Conservation (phyloP, 1,284 basidiomycete species). For the Ganoderma lucidum region DNA sequence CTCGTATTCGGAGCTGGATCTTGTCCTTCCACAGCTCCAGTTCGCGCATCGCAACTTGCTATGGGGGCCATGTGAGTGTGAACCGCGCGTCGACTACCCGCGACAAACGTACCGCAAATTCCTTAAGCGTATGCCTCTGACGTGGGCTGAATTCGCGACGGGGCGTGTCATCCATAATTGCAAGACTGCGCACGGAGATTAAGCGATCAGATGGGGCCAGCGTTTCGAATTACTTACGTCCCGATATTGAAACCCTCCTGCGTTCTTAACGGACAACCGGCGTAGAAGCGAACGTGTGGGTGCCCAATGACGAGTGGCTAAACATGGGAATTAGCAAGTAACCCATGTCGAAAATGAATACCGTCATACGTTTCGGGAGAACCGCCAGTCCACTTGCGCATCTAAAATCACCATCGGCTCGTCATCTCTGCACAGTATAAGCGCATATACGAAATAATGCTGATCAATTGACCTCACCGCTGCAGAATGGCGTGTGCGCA, state of each 20-base stretch:
- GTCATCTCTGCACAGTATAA: constrained; percentile 63
- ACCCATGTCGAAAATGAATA: constrained; percentile 11
- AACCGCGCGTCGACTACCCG: neutral
- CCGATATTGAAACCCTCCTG: constrained; percentile 93
- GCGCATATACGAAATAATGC: neutral
- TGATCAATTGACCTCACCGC: constrained; percentile 53
- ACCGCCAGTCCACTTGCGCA: constrained; percentile 87
- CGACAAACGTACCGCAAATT: constrained; percentile 76
- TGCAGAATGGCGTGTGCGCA: constrained; percentile 88
- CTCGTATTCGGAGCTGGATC: constrained; percentile 91
- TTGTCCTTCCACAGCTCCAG: constrained; percentile 96
- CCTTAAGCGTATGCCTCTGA: constrained; percentile 91
- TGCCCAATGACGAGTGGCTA: constrained; percentile 79
- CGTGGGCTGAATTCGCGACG: constrained; percentile 88
- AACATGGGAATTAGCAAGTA: constrained; percentile 4
- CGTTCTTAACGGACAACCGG: constrained; percentile 89
- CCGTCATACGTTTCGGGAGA: constrained; percentile 74
- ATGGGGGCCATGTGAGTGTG: constrained; percentile 11
- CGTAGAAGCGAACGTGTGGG: constrained; percentile 88
- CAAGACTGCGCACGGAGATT: constrained; percentile 57
- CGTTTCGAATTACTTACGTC: constrained; percentile 53
- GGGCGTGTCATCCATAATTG: constrained; percentile 88
- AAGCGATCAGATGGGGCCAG: neutral
- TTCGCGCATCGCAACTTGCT: constrained; percentile 93
- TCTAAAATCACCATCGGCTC: constrained; percentile 92